These are phyloP conservation scores for Suillus fuscotomentosus DNA, from an alignment of 768 basidiomycete species.

Conservation along the genomic window DNA sequence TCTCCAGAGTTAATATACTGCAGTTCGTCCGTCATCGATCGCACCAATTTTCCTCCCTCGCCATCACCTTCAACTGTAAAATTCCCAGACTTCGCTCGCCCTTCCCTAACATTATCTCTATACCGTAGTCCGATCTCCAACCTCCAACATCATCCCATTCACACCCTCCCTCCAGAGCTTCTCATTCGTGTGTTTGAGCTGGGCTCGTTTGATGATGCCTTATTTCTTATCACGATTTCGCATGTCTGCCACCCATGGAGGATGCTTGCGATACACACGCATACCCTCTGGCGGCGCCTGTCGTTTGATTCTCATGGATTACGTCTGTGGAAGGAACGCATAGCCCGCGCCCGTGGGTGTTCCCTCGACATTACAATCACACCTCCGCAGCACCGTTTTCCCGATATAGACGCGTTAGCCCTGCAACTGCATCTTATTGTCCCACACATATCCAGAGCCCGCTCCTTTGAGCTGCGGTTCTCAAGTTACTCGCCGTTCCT, in stretches of 20 bases:
- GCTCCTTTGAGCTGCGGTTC: conserved; percentile 61
- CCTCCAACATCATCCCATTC: conserved; percentile 48
- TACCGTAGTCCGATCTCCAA: conserved; percentile 21
- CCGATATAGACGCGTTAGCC: conserved; percentile 46
- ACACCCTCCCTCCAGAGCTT: conserved; percentile 60
- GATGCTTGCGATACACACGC: conserved; percentile 56
- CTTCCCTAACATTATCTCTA: conserved; percentile 27
- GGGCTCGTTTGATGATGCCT: conserved; percentile 53
- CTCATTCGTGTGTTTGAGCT: conserved; percentile 62
- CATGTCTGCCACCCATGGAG: conserved; percentile 72
- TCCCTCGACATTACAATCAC: conserved; percentile 60
- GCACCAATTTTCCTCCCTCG: conserved; percentile 18
- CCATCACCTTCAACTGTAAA: conserved; percentile 17
- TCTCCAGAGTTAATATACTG: conserved; percentile 20
- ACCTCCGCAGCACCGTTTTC: conserved; percentile 14
- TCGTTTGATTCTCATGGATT: conserved; percentile 42
- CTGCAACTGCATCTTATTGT: conserved; percentile 58
- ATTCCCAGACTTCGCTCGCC: conserved; percentile 19
- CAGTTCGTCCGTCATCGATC: conserved; percentile 19
- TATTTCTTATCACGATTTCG: conserved; percentile 61
- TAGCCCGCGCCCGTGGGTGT: conserved; percentile 58
- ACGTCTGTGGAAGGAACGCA: conserved; percentile 62
- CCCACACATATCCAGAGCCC: conserved; percentile 51
- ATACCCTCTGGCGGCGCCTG: conserved; percentile 64
- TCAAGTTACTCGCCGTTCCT: conserved; percentile 56